Evolutionary conservation across 176 grass and related monocot species (phyloP), one percentile per base, ranked within the genome.

Genomic region (Hordeum marinum): DNA sequence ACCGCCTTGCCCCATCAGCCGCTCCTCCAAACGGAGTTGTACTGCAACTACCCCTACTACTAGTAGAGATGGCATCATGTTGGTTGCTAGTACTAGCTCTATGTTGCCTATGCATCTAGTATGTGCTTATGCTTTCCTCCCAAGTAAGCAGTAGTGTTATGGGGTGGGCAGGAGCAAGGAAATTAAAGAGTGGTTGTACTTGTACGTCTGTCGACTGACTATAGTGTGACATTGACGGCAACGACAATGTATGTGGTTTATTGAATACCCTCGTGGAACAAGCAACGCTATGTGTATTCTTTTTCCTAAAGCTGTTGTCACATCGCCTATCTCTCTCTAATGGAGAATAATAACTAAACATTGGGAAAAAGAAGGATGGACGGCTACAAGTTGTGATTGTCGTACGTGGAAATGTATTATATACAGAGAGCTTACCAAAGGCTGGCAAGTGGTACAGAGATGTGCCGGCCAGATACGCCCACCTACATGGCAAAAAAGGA

Each of bases 101-200:
- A 9, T 40, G 46, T 12, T 48, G 42, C 32, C 78, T 34, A 52
- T 2, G 48, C 15, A 17, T 50, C 46, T 52, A 52, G 48, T 71
- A 31, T 12, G 21, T 39, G 23, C 4, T 6, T 60, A 57, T 26
- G 46, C 35, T 70, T 59, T 86, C 64, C 6, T 71, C 46, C 46
- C 46, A 50, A 15, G 46, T 17, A 48, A 5, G 32, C 32, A 50
- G 45, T 48, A 35, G 27, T 42, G 54, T 57, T 41, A 86, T 86
- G 82, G 72, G 88, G 55, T 82, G 83, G 42, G 29, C 78, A 81
- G 40, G 36, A 62, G 40, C 63, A 90, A 77, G 50, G n/a, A 63
- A n/a, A 68, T 52, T 18, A 52, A 52, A 52, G 14, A 17, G 48
- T 52, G 48, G 48, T 18, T 52, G 48, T 52, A 18, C 14, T 25